phyloP scores from a whole-genome alignment of 164 flowering plant species.

The Aristolochia californica region DNA sequence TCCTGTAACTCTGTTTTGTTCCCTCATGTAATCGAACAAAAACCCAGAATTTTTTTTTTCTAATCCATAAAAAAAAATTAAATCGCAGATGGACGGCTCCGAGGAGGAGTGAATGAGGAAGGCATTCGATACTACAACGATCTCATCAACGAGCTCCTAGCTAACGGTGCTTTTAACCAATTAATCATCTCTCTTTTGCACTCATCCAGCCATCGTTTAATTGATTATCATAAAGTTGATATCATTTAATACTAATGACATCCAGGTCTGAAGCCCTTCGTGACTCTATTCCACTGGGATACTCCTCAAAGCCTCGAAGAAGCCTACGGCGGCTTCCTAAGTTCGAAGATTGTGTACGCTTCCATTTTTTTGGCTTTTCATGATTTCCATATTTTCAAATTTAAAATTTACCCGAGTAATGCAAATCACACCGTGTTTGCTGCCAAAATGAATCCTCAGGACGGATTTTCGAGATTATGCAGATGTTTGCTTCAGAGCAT shows the following conservation, averaged over 20 bases:
- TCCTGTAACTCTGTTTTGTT: neutral
- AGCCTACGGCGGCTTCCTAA: slow-evolving; percentile 41
- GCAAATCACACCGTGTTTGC: neutral
- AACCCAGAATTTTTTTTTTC: no score
- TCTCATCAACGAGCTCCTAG: slow-evolving; percentile 25
- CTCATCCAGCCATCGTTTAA: neutral
- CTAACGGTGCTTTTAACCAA: no score
- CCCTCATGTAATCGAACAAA: neutral
- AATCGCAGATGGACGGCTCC: slow-evolving; percentile 15
- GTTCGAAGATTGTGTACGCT: slow-evolving; percentile 32
- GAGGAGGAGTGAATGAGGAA: slow-evolving; percentile 20
- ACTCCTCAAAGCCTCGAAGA: slow-evolving; percentile 49
- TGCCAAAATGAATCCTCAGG: neutral
- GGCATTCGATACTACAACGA: slow-evolving; percentile 29
- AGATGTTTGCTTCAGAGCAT: slow-evolving; percentile 19
- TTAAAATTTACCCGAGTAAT: neutral
- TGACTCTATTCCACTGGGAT: slow-evolving; percentile 64
- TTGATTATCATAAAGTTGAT: neutral
- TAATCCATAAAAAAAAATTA: no score
- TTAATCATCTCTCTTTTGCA: neutral
- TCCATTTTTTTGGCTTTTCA: slow-evolving; percentile 5
- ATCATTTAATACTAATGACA: no score
- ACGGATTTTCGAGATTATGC: slow-evolving; percentile 15
- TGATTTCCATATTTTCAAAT: neutral
- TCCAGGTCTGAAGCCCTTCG: slow-evolving; percentile 37